Base-by-base conservation (phyloP, 257 asterid genomes). In the Oldenlandia corymbosa region DNA sequence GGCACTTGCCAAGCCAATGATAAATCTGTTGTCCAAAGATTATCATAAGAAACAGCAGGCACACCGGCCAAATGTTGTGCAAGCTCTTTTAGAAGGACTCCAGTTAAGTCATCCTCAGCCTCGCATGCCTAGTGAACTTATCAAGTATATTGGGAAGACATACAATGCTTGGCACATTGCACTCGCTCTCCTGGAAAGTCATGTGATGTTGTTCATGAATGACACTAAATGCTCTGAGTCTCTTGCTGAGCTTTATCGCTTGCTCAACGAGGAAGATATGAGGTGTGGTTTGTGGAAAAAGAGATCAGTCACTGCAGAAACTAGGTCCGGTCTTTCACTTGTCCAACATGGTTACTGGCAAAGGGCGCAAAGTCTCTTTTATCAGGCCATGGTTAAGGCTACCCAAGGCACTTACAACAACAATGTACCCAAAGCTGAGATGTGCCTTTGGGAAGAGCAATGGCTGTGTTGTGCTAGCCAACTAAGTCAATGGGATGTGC, bases 371-470 rank as follows among this genome's bases (percentile, higher is more conserved):
- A 83, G 87, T 83, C 96, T 93, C 69, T 90, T 93, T 80, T 87
- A 85, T 76, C 99, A 93, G 72, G 99, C 95, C 66, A 93, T 93
- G 99, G 84, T 90, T 74, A 93, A 90, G 78, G 99, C 99, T 74
- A 90, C 99, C 34, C 99, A 93, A 73, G 99, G 99, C 50, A 93
- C 99, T 43, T 90, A 93, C 79, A 93, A 86, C 76, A 93, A 90
- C 73, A 85, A 85, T 46, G 99, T 90, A 46, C 97, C 99, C 31
- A 93, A 93, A 84, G 95, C 99, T 73, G 99, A 93, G 85, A 90
- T 93, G 99, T 93, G 99, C 66, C 97, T 90, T 59, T 93, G 99
- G 99, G 99, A 93, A 76, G 99, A 93, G 82, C 97, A 93, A 80
- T 93, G 99, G 99, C 82, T 93, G 62, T 77, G 72, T 78, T 90